These are phyloP conservation scores for Cryphonectria naterciae DNA, from an alignment of 2,329 filamentous ascomycete genomes.

Conservation along the genomic window DNA sequence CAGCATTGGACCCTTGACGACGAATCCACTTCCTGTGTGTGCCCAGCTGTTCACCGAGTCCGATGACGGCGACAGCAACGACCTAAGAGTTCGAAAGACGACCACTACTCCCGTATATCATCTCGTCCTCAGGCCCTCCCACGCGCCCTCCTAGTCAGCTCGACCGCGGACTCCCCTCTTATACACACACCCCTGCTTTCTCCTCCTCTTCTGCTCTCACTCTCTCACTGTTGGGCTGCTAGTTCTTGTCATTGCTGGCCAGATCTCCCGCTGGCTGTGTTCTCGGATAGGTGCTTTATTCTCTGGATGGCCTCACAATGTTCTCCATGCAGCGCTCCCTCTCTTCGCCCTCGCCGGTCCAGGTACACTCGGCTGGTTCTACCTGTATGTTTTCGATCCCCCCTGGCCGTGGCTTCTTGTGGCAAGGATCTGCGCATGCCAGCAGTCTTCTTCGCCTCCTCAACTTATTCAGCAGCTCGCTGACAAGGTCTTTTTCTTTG, in stretches of 20 bases:
- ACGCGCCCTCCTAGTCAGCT: neutral
- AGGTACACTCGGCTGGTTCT: conserved; percentile 52
- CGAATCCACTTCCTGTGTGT: conserved; percentile 2
- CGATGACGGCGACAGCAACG: conserved; percentile 15
- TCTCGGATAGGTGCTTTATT: conserved; percentile 33
- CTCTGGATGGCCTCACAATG: conserved; percentile 56
- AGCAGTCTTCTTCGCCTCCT: conserved; percentile 25
- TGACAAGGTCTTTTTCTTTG: conserved; percentile 7
- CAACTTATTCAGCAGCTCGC: conserved; percentile 2
- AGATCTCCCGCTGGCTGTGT: conserved; percentile 32
- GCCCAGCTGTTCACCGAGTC: neutral
- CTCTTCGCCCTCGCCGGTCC: conserved; percentile 67
- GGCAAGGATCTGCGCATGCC: neutral
- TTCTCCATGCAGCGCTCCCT: conserved; percentile 66
- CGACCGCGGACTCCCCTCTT: neutral
- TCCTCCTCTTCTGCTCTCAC: neutral
- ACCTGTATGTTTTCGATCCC: conserved; percentile 56
- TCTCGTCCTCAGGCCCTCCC: neutral
- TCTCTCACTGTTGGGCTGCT: neutral
- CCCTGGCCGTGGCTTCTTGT: neutral
- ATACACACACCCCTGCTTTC: neutral
- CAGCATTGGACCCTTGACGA: neutral
- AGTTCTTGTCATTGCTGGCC: conserved; percentile 29
- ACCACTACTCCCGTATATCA: neutral
- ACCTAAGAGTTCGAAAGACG: neutral